A percentile compares a stretch with the other conserved stretches of the same genome.
Conservation (phyloP, 768 basidiomycete species). For the Naganishia vaughanmartiniae region DNA sequence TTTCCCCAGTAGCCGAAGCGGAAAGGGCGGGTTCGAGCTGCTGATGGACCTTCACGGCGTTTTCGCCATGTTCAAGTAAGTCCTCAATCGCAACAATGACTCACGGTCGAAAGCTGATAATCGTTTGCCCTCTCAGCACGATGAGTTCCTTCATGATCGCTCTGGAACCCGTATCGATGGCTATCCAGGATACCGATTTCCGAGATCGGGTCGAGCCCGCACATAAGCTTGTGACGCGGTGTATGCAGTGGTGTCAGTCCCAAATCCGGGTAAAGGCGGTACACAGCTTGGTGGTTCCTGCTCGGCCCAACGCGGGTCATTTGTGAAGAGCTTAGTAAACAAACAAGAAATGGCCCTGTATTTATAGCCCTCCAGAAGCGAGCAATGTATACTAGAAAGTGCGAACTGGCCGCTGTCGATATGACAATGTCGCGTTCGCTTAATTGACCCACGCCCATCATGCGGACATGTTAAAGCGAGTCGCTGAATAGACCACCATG, state of each 20-base stretch:
- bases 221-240: conserved; percentile 23
- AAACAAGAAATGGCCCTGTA: no score
- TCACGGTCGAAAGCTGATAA: not conserved
- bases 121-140: not conserved
- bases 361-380: no score
- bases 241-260: conserved; percentile 26
- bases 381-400: no score
- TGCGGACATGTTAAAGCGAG: no score
- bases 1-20: conserved; percentile 32
- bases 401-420: no score
- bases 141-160: conserved; percentile 28
- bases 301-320: conserved; percentile 20
- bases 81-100: not conserved
- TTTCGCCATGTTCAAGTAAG: conserved; percentile 27
- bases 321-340: conserved; percentile 6
- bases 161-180: conserved; percentile 21
- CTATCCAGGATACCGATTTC: conserved; percentile 27
- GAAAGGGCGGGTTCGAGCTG: conserved; percentile 24
- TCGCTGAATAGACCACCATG: no score
- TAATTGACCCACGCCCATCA: no score
- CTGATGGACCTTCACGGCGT: conserved; percentile 34
- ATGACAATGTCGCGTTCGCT: no score
- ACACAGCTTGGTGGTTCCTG: conserved; percentile 26
- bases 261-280: conserved; percentile 30
- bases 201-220: conserved; percentile 11